Evolutionary conservation across 352 stramenopile genomes (phyloP), one percentile per base, ranked within the genome.

Genomic region (Proteromonas lacertae): DNA sequence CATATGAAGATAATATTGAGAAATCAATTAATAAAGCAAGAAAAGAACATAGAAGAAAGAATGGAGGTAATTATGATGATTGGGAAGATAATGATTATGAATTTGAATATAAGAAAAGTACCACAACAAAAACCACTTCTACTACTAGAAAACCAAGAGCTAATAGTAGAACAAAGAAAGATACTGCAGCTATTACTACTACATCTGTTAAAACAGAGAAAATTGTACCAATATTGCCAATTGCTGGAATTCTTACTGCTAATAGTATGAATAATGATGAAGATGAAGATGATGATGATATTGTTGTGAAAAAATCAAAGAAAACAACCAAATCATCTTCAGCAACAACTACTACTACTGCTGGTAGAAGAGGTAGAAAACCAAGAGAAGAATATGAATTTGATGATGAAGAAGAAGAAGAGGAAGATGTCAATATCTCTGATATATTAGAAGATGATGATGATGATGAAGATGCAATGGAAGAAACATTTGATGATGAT

Each of bases 81-180:
- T 38, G 41, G 17, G 25, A 56, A 21, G 38, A 51, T 31, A 32
- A 53, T 9, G 47, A 59, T 25, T 53, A 48, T 34, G 48, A 62
- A 24, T 55, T 44, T 8, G 50, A 67, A 34, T 14, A 46, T 17
- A 52, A 63, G 23, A 41, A 53, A 9, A 43, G 46, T n/a, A 49
- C 47, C 29, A 48, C 32, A 20, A 42, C 16, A 12, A 52, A 44
- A 32, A 33, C 26, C 1, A 35, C 37, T 26, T 36, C 12, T 1
- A 53, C 39, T n/a, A 16, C 10, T 33, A 42, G 25, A 18, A 16
- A n/a, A 25, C 6, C 21, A 41, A 34, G 8, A 10, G 10, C 25
- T 44, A 29, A 47, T 35, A 14, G 17, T 23, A 16, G 13, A 10
- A 10, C 24, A 28, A 28, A 10, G 10, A 28, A 28, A 10, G 10